Percentiles rank a stretch among this genome's conserved stretches.
phyloP scores from a whole-genome alignment of 2,329 filamentous ascomycete genomes.

The Aspergillus sp. region DNA sequence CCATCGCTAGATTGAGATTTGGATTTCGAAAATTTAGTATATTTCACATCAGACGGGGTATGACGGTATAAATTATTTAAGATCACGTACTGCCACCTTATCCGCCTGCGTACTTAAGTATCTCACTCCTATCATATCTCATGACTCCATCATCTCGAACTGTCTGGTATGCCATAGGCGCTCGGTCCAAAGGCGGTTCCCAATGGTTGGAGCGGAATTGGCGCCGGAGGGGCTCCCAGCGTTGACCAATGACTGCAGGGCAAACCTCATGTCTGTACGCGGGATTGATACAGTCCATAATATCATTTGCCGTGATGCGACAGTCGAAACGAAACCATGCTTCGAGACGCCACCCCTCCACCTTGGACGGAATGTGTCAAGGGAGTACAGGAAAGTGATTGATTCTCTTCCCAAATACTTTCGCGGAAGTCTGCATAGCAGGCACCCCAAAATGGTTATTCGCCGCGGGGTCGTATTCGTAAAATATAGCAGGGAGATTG shows the following conservation, averaged over 20 bases:
- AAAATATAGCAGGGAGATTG: conserved; percentile 25
- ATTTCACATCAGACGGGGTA: no score
- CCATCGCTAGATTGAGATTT: no score
- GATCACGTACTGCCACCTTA: no score
- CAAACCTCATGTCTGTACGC: conserved; percentile 3
- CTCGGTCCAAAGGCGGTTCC: neutral
- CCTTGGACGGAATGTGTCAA: conserved; percentile 19
- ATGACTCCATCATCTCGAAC: no score
- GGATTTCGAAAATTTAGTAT: no score
- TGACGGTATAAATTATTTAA: no score
- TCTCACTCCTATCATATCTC: no score
- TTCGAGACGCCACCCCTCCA: conserved; percentile 27
- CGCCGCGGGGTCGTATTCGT: conserved; percentile 17
- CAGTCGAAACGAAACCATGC: conserved; percentile 27
- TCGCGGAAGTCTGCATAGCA: conserved; percentile 12
- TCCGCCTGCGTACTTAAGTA: no score
- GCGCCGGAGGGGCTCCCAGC: conserved; percentile 15
- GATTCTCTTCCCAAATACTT: conserved; percentile 15
- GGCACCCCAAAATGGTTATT: neutral
- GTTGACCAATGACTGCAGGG: conserved; percentile 7
- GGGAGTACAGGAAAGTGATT: conserved; percentile 17
- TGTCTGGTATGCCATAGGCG: no score
- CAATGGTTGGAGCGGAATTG: conserved; percentile 15
- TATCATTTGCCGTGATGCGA: conserved; percentile 22
- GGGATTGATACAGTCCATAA: conserved; percentile 24